Evolutionary conservation across 2,329 filamentous ascomycete genomes (phyloP), one percentile per base, ranked within the genome.

Genomic region (Penicillium hordei): DNA sequence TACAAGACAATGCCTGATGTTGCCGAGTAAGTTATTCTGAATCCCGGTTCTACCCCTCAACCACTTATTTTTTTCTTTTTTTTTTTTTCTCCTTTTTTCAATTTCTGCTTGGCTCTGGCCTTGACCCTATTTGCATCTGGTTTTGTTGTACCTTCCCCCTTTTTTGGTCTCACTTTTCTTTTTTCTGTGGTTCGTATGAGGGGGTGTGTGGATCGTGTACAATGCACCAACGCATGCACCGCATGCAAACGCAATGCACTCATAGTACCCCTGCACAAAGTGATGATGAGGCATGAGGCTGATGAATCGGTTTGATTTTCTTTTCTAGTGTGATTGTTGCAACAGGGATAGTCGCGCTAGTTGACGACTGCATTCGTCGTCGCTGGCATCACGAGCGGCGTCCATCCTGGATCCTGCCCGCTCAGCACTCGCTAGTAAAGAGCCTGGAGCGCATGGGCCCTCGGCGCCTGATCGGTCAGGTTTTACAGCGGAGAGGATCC

Each of bases 301-400:
- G 52, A 57, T 45, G 48, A 52, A 49, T 52, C 10, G 38, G 29
- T 10, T 48, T 9, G 15, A 12, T 44, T 12, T 17, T 50, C 51
- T 33, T 19, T 40, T 33, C 54, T 53, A 96, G 92, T 73, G 88
- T 96, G 63, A 88, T 97, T 62, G 84, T 97, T 61, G 86, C 92
- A 46, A 94, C 92, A n/a, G 93, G 93, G 25, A 83, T 97, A 65
- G 87, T 96, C 66, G 86, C 90, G 8, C 85, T 97, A 44, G 89
- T 95, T 51, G 93, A 97, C 70, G 91, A 97, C 76, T 91, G 87
- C 78, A 96, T 97, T 79, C 90, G 90, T 75, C 83, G 86, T 60
- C 86, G 85, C 57, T 94, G 91, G 85, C 86, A 85, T 66, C 77
- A 79, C 42, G 83, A 82, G 65, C 78, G 79, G 56, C 75, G 75